Evolutionary conservation across 768 basidiomycete species (phyloP).

Genomic region (Amanita molliuscula): DNA sequence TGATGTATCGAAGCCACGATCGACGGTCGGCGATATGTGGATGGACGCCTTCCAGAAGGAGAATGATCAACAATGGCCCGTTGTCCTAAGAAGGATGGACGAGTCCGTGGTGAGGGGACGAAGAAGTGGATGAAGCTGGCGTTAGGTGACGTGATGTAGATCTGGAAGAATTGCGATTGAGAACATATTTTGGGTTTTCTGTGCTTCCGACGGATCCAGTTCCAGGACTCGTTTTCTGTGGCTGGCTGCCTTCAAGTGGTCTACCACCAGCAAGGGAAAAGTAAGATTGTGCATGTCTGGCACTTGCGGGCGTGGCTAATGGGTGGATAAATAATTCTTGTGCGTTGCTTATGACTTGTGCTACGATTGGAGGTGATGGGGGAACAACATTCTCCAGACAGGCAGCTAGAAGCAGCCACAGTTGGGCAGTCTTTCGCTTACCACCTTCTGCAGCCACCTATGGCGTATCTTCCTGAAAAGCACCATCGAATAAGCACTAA

Average conservation of each 20-base stretch:
- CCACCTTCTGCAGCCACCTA: slow-evolving; percentile 54
- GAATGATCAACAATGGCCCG: slow-evolving; percentile 22
- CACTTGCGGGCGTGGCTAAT: slow-evolving; percentile 1
- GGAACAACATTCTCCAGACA: slow-evolving; percentile 42
- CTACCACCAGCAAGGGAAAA: not conserved
- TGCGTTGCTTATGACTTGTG: slow-evolving; percentile 7
- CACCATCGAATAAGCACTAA: not conserved
- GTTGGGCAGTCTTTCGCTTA: slow-evolving; percentile 45
- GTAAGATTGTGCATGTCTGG: slow-evolving; percentile 1
- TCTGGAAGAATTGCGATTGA: slow-evolving; percentile 17
- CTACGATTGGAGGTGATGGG: slow-evolving; percentile 15
- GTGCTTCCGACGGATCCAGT: slow-evolving; percentile 9
- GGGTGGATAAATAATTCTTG: not conserved
- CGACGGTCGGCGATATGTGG: slow-evolving; percentile 12
- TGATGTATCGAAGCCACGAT: slow-evolving; percentile 12
- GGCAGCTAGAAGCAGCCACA: slow-evolving; percentile 56
- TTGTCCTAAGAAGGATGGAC: slow-evolving; percentile 26
- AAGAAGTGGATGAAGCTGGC: slow-evolving; percentile 46
- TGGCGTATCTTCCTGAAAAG: not conserved
- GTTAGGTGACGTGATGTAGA: slow-evolving; percentile 40
- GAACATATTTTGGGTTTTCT: slow-evolving; percentile 7
- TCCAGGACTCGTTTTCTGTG: slow-evolving; percentile 18
- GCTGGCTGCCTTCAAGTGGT: slow-evolving; percentile 1
- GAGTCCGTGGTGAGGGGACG: slow-evolving; percentile 41
- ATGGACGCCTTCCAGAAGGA: not conserved